Evolutionary conservation across 345 rosid genomes (phyloP), one percentile per base, ranked within the genome.

Genomic region (Citrus sinensis): DNA sequence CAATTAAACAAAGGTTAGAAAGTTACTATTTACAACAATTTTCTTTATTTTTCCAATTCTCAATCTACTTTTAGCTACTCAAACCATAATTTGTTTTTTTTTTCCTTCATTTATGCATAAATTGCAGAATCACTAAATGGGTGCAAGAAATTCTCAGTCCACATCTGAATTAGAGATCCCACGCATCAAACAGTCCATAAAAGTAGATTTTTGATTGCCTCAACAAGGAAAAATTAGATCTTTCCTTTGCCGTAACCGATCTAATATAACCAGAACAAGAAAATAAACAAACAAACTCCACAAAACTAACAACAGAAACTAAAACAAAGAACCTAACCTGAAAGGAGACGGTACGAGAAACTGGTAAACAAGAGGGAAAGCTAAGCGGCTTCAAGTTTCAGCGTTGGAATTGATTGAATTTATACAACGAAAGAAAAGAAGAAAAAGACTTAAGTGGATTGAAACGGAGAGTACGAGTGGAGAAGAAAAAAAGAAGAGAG

Each of bases 371-470:
- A 76, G 35, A 67, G 19, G 20, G 79, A 35, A 29, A 24, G 34
- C 72, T 55, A 54, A 49, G 58, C n/a, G 78, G 71, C 54, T 67
- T 76, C 71, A 67, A 76, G 42, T 62, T 75, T 29, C 17, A 39
- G 56, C 11, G 29, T 9, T 16, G 7, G 51, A 20, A 20, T 66
- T 55, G 63, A 65, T 32, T 13, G 54, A 34, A 51, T 64, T 51
- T 76, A 65, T 66, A 32, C 11, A 46, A 6, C 2, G 17, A 9
- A 4, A 7, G 42, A 6, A 14, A 9, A 73, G 29, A 46, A 37
- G 2, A 16, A 54, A 51, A n/a, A 37, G 2, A 25, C 3, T 0
- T 0, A 10, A 19, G 71, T 49, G 22, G 46, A 62, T 63, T 4
- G 5, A 54, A 66, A 76, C 3, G 32, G 54, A n/a, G 37, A 35